Conservation (phyloP, 1,284 basidiomycete genomes). For the Cutaneotrichosporon sp. region DNA sequence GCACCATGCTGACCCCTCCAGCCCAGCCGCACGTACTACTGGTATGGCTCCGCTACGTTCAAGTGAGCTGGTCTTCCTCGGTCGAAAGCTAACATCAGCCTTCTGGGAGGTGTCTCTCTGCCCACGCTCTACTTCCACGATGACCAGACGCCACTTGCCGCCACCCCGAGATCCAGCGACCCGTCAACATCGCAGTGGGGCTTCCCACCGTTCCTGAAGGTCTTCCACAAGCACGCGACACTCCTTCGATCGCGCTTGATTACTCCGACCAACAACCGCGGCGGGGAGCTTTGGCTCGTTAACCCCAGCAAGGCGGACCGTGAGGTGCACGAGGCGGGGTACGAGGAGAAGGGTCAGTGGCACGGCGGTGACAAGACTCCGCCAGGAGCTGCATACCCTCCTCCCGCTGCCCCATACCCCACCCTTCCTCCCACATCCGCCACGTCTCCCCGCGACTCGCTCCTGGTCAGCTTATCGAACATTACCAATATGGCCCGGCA, state of each 20-base stretch:
- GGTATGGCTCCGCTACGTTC: conserved; percentile 54
- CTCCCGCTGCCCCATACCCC: conserved; percentile 58
- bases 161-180: conserved; percentile 18
- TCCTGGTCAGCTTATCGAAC: conserved; percentile 79
- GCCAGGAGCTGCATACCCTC: conserved; percentile 45
- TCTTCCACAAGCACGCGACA: conserved; percentile 70
- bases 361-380: conserved; percentile 1
- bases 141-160: conserved; percentile 69
- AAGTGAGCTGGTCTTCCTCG: conserved; percentile 42
- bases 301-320: conserved; percentile 89
- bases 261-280: conserved; percentile 34
- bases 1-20: conserved; percentile 20
- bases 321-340: conserved; percentile 67
- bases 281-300: conserved; percentile 74
- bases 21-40: conserved; percentile 48
- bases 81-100: conserved; percentile 66
- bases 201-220: conserved; percentile 71
- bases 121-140: conserved; percentile 95
- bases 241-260: conserved; percentile 64
- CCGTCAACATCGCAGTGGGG: conserved; percentile 48
- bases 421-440: conserved; percentile 26
- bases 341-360: conserved; percentile 30
- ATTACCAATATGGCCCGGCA: conserved; percentile 85
- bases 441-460: conserved; percentile 42
- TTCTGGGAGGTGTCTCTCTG: conserved; percentile 84